Evolutionary conservation across 148 eudicot species (phyloP).

Genomic region (Diospyros kaki): DNA sequence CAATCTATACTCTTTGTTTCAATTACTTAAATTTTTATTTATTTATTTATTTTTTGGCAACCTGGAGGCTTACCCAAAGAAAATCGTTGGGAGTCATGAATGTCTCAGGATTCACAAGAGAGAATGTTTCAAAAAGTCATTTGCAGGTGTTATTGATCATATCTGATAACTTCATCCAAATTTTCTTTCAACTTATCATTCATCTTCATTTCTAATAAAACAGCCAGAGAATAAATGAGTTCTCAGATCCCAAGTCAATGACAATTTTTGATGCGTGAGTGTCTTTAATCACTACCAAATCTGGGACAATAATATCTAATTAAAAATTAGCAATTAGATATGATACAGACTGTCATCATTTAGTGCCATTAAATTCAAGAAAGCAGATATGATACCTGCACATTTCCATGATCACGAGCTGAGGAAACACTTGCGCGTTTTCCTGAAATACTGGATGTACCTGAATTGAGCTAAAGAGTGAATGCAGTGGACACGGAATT

Average conservation of each 20-base stretch:
- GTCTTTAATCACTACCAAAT: slow-evolving; percentile 8
- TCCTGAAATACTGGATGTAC: not conserved
- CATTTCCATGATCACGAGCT: too few relatives aligned
- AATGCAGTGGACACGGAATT: slow-evolving; percentile 1
- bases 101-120: slow-evolving; percentile 40
- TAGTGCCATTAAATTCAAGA: too few relatives aligned
- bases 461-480: not conserved
- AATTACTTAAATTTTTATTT: not conserved
- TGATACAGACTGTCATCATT: not conserved
- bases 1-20: not conserved
- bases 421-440: too few relatives aligned
- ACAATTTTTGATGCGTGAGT: not conserved
- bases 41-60: not conserved
- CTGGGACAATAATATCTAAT: slow-evolving; percentile 1
- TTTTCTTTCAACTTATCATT: not conserved
- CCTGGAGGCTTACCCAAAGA: slow-evolving; percentile 43
- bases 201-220: not conserved
- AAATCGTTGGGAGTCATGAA: slow-evolving; percentile 48
- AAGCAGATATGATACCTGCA: too few relatives aligned
- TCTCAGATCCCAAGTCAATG: not conserved
- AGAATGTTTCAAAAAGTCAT: slow-evolving; percentile 46
- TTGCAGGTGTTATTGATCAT: slow-evolving; percentile 34
- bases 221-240: not conserved
- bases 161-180: not conserved
- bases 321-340: slow-evolving; percentile 4